Evolutionary conservation across 352 stramenopile genomes (phyloP), one percentile per base, ranked within the genome.

Genomic region (Globisporangium emineosum): DNA sequence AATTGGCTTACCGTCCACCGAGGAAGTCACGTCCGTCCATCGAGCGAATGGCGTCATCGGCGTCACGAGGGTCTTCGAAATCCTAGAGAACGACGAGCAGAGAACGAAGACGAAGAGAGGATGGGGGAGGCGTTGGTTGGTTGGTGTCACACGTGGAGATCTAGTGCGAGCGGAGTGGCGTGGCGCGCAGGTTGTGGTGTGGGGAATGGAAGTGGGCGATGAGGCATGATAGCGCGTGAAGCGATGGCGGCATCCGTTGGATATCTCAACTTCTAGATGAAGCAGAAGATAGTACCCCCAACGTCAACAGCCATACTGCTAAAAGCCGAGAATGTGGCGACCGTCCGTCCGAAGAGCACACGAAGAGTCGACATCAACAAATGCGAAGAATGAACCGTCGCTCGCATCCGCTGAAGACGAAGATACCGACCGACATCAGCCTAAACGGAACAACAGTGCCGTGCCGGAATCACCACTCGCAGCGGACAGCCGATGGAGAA

Each of bases 21-120:
- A 95, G 79, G 73, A 93, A 91, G 68, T 95, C 86, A 32, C 81
- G 83, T 57, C 84, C 84, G 65, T 95, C 84, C 84, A 95, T 93
- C 23, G 80, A 88, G 70, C 82, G 83, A 72, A 95, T 95, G 50
- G 86, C 81, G 63, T 95, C 86, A 52, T 95, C 86, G 59, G 86
- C 86, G 65, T 95, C 86, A 68, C 86, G 84, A 62, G 86, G 86
- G 79, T 95, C 86, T 82, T 95, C 86, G 56, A 93, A 95, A 73
- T 95, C 86, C 86, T 95, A 87, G 61, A 78, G 69, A 78, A 79
- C 63, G 71, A 75, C 70, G 75, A 75, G 78, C 60, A 72, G 80
- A 72, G 79, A 69, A 45, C 37, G 37, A 45, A 74, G 71, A 75
- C 68, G 75, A 71, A 57, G 69, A 60, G 75, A 75, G 72, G 70